Conservation (phyloP, 2,329 filamentous ascomycete species). For the Rutstroemia sp. region DNA sequence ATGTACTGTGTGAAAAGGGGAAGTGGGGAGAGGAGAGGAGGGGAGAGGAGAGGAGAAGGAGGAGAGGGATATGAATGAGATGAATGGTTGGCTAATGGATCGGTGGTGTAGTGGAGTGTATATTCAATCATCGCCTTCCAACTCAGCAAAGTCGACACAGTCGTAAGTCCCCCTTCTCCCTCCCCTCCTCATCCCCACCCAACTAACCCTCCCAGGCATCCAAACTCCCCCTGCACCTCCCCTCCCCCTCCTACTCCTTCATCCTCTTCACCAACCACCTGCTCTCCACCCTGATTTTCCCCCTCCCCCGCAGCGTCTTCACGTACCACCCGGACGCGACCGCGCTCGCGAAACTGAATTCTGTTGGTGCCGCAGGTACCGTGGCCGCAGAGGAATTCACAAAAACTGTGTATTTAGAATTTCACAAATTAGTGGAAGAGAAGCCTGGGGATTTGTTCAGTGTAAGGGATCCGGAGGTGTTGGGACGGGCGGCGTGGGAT, state of each 20-base stretch:
- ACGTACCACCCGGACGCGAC: too few species aligned
- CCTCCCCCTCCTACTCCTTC: neutral
- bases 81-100: too few species aligned
- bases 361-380: neutral
- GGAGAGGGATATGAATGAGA: neutral
- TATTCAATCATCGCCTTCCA: neutral
- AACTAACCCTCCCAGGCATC: neutral
- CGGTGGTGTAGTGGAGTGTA: neutral
- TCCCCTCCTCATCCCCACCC: neutral
- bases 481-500: neutral
- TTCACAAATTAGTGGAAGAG: neutral
- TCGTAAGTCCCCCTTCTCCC: neutral
- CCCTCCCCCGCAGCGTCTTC: neutral
- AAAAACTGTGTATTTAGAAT: neutral
- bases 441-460: neutral
- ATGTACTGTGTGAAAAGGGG: neutral
- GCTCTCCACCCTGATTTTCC: neutral
- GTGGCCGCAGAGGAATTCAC: neutral
- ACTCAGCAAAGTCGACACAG: neutral
- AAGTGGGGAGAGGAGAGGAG: neutral
- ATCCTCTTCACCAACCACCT: neutral
- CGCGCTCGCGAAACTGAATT: too few species aligned
- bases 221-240: neutral
- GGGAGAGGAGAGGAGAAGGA: accelerated
- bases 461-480: neutral